Conservation (phyloP, 2,329 filamentous ascomycete species). For the Xylaria sp. region DNA sequence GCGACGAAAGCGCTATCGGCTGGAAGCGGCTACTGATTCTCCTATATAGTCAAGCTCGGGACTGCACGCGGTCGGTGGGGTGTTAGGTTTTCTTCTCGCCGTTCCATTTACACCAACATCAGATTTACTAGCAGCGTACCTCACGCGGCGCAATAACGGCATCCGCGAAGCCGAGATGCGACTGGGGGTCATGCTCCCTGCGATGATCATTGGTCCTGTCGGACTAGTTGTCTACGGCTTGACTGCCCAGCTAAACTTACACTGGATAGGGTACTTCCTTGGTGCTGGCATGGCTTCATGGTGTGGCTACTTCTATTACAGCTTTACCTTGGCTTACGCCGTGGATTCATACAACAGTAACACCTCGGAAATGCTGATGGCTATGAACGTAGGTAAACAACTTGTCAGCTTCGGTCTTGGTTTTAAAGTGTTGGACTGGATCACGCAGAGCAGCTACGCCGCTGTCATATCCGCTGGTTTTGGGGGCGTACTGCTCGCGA, state of each 20-base stretch:
- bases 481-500: constrained; percentile 52
- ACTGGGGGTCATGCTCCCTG: constrained; percentile 44
- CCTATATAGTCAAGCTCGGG: constrained; percentile 37
- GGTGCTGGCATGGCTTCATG: constrained; percentile 56
- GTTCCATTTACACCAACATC: constrained; percentile 45
- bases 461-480: constrained; percentile 59
- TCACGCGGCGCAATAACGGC: constrained; percentile 47
- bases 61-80: constrained; percentile 40
- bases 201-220: constrained; percentile 43
- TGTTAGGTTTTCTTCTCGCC: constrained; percentile 47
- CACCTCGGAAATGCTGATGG: constrained; percentile 67
- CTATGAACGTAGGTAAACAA: constrained; percentile 63
- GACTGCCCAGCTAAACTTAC: constrained; percentile 46
- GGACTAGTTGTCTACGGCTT: constrained; percentile 48
- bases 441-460: constrained; percentile 53
- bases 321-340: constrained; percentile 64
- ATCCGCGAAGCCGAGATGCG: constrained; percentile 53
- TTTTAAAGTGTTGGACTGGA: constrained; percentile 57
- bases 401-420: constrained; percentile 60
- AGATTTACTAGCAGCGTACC: constrained; percentile 46
- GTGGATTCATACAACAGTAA: constrained; percentile 64
- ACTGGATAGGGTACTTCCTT: constrained; percentile 55
- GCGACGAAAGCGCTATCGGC: too few species aligned
- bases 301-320: constrained; percentile 60
- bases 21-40: constrained; percentile 8